Base-by-base conservation (phyloP, 1,284 basidiomycete species). In the Cystobasidiaceae sp. region DNA sequence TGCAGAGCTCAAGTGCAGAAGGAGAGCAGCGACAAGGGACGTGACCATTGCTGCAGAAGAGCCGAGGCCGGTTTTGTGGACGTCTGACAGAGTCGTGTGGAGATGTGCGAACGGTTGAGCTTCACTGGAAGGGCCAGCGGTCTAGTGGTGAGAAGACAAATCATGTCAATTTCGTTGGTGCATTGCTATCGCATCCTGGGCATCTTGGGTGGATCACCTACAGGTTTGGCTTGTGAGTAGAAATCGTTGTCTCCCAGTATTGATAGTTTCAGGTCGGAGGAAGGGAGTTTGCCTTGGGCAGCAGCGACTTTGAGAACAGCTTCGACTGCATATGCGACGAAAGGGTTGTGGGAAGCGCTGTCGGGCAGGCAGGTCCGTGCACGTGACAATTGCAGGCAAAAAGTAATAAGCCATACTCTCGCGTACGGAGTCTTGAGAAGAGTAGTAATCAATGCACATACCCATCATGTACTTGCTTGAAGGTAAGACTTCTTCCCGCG, bases 11-110 rank as follows among this genome's bases (percentile, higher is more conserved):
- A 94, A 81, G 73, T 92, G 90, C 9, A 92, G 77, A 23, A 97
- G 83, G 28, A 99, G 81, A 3, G 86, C 87, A 33, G 89, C 87
- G 48, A 92, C 88, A 62, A 98, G 84, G 34, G 93, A 96, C 0
- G 96, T 97, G 74, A 97, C 96, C 73, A 99, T 85, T 0, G 96
- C 91, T 0, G 94, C 94, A 8, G 93, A 97, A 3, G 93, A 97
- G 30, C 96, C 96, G 44, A 98, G 84, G 2, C 96, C 96, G 0
- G 96, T 98, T 80, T 99, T 99, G 82, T 97, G 93, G 8, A 96
- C 93, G 51, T 89, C 80, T 0, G 82, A 79, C 46, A 98, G 81
- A 0, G 78, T 78, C 32, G 86, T 85, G 54, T 85, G 83, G 21
- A 91, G 88, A 21, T 83, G 81, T 34, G 81, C 81, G 78, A 98